Evolutionary conservation across 169 alveolate genomes (phyloP), one percentile per base, ranked within the genome.

Genomic region (Plasmodium inui): DNA sequence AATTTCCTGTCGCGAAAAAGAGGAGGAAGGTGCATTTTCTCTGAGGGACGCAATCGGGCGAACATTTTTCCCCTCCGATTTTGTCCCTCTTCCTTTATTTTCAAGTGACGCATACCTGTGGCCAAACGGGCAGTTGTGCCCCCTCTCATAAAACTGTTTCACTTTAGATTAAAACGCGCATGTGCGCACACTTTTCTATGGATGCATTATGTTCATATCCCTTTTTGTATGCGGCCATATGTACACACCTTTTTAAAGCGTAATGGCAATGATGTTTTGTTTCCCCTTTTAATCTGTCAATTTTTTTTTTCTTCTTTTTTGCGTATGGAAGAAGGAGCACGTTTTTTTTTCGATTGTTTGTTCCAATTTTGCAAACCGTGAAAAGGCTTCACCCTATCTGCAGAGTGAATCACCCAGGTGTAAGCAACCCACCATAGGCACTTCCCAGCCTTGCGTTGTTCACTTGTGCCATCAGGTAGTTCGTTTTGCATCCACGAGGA

Each of bases 1-100:
- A 3, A 61, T 61, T 22, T 61, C 74, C 30, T 55, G 80, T 57
- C 39, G 22, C 39, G 6, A 82, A 44, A 44, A 53, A 50, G 32
- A 10, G 73, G 32, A 10, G 73, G 50, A 53, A 32, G 12, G 44
- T 22, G 41, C 3, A 82, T 82, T 82, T 82, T 17, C 26, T 82
- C 26, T 82, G 71, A 57, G 72, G 90, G 80, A 82, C 44, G 44
- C 81, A 82, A 82, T 26, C 34, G 72, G 10, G 72, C 17, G 26
- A 57, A 57, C 22, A 82, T 28, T 22, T 55, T 41, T 82, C 32
- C 32, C 74, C 74, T 34, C 74, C 32, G 74, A 22, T n/a, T 22
- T 26, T 1, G 26, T 8, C 74, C 37, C 74, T 61, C 32, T 57
- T 17, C 22, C 73, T 61, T n/a, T 82, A 82, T n/a, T 57, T 82